Base-by-base conservation (phyloP, 192 early-diverging fungal species). In the Irineochytrium annulatum region DNA sequence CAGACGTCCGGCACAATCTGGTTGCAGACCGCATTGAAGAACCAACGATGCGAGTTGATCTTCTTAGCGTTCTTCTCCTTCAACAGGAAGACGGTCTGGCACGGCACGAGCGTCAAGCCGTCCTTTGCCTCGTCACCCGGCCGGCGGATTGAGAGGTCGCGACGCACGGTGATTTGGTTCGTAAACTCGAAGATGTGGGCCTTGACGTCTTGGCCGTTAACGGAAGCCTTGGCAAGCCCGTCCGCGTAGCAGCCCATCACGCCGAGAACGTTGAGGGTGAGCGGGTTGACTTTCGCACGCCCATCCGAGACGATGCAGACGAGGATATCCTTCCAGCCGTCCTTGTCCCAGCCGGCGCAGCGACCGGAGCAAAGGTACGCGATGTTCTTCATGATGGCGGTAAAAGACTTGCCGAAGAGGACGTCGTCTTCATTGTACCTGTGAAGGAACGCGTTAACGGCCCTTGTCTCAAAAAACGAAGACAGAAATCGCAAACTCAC, bases 31-130 rank as follows among this genome's bases (percentile, higher is more conserved):
- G 85, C 87, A 20, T 83, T 85, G 62, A 90, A 90, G 63, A 88
- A 90, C 88, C 88, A 90, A n/a, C 88, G 74, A 58, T 79, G 79
- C 17, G 73, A 76, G 60, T 84, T 94, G 66, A 94, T 87, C 71
- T 94, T 94, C 70, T 92, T 94, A 57, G 85, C 84, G 63, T 94
- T 94, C 75, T 92, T 89, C 73, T 94, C 92, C 69, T 94, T 94
- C 5, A 94, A 72, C 73, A 89, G 87, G 70, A 94, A 94, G 30
- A 94, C 70, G 22, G 85, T 77, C 73, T 92, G 91, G 3, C 58
- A 65, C 6, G 82, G 82, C 2, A 70, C 57, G 13, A 69, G 29
- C 16, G 28, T 52, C 14, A 67, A 52, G 0, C 65, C 65, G 28
- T 67, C 65, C 11, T 60, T 35, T 20, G 56, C 52, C 28, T 52